phyloP scores from a whole-genome alignment of 208 protist species.

The Porcisia deanei region DNA sequence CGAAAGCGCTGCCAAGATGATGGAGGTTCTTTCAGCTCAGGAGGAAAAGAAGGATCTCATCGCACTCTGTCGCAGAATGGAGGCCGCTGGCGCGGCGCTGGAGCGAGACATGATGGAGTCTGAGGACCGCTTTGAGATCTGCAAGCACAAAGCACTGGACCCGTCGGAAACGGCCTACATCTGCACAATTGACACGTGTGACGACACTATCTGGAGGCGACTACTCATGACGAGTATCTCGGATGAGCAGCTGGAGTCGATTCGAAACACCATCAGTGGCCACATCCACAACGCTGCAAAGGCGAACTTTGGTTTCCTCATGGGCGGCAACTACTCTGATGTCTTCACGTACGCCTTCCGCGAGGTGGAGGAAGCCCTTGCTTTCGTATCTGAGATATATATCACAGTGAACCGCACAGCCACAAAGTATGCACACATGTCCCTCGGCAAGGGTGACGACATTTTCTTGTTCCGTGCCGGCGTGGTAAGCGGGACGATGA shows the following conservation, averaged over 20 bases:
- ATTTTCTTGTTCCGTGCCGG: constrained; percentile 73
- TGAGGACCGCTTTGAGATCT: constrained; percentile 70
- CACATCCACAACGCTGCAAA: constrained; percentile 59
- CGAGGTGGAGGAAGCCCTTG: constrained; percentile 72
- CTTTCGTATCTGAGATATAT: constrained; percentile 78
- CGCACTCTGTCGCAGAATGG: constrained; percentile 42
- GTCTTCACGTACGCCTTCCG: constrained; percentile 87
- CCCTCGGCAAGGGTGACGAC: constrained; percentile 36
- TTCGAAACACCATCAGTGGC: constrained; percentile 47
- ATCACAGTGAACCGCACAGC: constrained; percentile 66
- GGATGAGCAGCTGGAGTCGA: constrained; percentile 45
- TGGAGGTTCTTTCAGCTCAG: constrained; percentile 59
- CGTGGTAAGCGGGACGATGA: constrained; percentile 60
- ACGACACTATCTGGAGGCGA: constrained; percentile 57
- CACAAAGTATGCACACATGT: constrained; percentile 55
- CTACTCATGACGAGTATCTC: constrained; percentile 38
- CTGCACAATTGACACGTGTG: constrained; percentile 77
- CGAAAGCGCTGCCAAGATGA: constrained; percentile 39
- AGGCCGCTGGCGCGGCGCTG: constrained; percentile 41
- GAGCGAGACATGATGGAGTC: constrained; percentile 68
- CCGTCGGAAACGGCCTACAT: constrained; percentile 67
- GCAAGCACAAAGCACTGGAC: constrained; percentile 52
- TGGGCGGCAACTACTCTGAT: constrained; percentile 81
- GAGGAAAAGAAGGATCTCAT: constrained; percentile 57
- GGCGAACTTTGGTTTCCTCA: constrained; percentile 72